Base-by-base conservation (phyloP, 441 rosid species). In the Erodium moschatum region DNA sequence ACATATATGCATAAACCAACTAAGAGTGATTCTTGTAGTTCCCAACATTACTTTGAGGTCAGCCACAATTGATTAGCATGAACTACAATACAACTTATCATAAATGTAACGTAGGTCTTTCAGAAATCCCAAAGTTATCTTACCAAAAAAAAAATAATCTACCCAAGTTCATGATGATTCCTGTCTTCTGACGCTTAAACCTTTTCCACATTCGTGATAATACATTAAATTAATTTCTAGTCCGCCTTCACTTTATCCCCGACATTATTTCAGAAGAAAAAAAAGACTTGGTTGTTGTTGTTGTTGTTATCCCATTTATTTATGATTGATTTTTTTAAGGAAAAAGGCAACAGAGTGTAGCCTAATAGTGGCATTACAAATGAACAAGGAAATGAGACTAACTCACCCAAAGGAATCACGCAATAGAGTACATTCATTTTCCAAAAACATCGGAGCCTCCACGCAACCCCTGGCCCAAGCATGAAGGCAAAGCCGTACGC, bases 391-490 rank as follows among this genome's bases (percentile, higher is more conserved):
- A 12, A 68, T 50, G 24, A 63, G 46, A 31, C 42, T 69, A 71
- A 78, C 92, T 80, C 77, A 94, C 99, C 99, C 84, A 75, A 95
- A 95, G 74, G 92, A 76, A 72, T 90, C 94, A 64, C 99, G 91
- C 50, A 91, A 76, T 66, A 91, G 77, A 76, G 87, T 86, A 78
- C 99, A 95, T 81, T 95, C 97, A 73, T 91, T 87, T 74, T 95
- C 97, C 80, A 95, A 79, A 80, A 90, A 95, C 85, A 89, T 84
- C 29, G 99, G 99, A 82, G 99, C 97, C 79, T 95, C 97, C 92
- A 78, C 81, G 84, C 97, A 95, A 66, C 99, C 96, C 83, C 85
- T 87, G 61, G 99, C 96, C 99, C 99, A 95, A 67, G 99, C 97
- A 82, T 95, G 91, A 76, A 95, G 99, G 79, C 99, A 95, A 72